Evolutionary conservation across 2,329 filamentous ascomycete species (phyloP), one percentile per base, ranked within the genome.

Genomic region (Pseudopithomyces maydicus): DNA sequence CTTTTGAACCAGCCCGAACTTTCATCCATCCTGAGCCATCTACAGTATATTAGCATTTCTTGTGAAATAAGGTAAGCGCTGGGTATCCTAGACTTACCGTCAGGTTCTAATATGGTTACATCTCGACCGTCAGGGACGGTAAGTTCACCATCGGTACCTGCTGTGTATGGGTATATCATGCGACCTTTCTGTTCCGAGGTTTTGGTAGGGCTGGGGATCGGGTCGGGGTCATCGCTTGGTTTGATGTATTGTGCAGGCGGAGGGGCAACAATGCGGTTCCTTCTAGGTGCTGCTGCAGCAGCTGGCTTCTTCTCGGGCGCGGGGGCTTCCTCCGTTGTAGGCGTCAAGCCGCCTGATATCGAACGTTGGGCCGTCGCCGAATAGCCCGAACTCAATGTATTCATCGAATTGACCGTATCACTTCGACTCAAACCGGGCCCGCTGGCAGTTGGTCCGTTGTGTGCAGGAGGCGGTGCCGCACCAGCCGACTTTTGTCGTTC

Each of bases 11-110:
- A 33, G 84, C 83, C 50, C 90, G 89, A 57, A 99, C 87, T 74
- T 90, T 94, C 67, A 92, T 85, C 95, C 95, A 99, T 41, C 95
- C 95, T 39, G 89, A 88, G 57, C 94, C 94, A 76, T 96, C 94
- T 97, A 60, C 57, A 55, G 55, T 59, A 55, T 53, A 49, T 50
- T 49, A 22, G 59, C 59, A 67, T 58, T n/a, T n/a, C 70, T 66
- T 58, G 51, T 57, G 11, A 55, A 52, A 20, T 45, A 17, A 22
- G 54, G 15, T 60, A 52, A 33, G 54, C 58, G 56, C 52, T 56
- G 48, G 58, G 63, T 55, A 42, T 7, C 47, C 52, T 54, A 50
- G 46, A 81, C 87, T 81, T 85, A 96, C 92, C 92, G 78, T 99
- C 96, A 17, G 91, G 86, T 72, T 97, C 93, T 4, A 97, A 68